Base-by-base conservation (phyloP, 768 basidiomycete species). In the Jaapia argillacea region DNA sequence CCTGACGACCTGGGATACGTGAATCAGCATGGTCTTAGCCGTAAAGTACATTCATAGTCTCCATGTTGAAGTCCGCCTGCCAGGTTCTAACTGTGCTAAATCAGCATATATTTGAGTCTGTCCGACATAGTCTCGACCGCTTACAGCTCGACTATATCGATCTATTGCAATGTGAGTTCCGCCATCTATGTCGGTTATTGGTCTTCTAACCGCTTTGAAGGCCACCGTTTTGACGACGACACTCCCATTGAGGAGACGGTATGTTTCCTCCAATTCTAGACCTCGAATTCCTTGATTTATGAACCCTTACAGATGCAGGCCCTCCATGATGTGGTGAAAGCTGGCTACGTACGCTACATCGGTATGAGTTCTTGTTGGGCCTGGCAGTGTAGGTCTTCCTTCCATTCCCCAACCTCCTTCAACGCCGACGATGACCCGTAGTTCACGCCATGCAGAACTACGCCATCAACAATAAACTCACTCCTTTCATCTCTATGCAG, bases 191-290 rank as follows among this genome's bases (percentile, higher is more conserved):
- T 27, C 27, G 28, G 16, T 33, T 33, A 10, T 16, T 33, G 16
- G 10, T 33, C 28, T 36, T 26, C 13, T 39, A 40, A 24, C 37
- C 41, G 21, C 46, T 16, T 12, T 27, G 20, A 47, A 65, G 68
- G 68, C 40, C 71, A 74, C 45, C 65, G 74, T 18, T 72, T 72
- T 42, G 74, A 75, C 50, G 43, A 55, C 5, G 64, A 73, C n/a
- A 74, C 74, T 1, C 71, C 74, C 1, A 69, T 74, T 7, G 67
- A 64, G 49, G 72, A 67, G 51, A 68, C 67, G 1, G 62, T 65
- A 38, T 50, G 50, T 38, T 20, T 23, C 10, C 16, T 10, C 31
- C 31, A 10, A 10, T 21, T 38, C 48, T 58, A 57, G 28, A 57
- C 54, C 27, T 49, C 48, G 42, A 46, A 47, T 45, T 49, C 45